These are phyloP conservation scores for Penicillium salamii DNA, from an alignment of 495 filamentous ascomycete genomes.

Conservation along the genomic window DNA sequence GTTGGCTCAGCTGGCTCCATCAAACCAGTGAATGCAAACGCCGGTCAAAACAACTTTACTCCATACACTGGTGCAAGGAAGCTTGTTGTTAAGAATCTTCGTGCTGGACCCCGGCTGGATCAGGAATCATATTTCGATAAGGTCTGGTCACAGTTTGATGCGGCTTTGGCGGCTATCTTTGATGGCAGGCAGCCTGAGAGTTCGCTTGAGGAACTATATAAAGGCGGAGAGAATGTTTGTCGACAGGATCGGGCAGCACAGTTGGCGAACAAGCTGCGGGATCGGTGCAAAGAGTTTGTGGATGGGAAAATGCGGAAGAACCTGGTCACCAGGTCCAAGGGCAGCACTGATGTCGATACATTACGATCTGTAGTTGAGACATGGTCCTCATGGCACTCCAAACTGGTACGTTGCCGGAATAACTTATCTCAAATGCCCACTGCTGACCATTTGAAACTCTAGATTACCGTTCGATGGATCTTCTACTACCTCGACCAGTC, in stretches of 20 bases:
- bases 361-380: constrained; percentile 60
- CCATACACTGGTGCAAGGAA: constrained; percentile 66
- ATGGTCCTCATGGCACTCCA: constrained; percentile 78
- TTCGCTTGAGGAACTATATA: constrained; percentile 84
- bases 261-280: constrained; percentile 59
- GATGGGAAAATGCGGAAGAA: constrained; percentile 50
- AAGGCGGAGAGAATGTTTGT: constrained; percentile 86
- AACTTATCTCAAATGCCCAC: not conserved
- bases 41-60: constrained; percentile 39
- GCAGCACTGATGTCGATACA: constrained; percentile 57
- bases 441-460: constrained; percentile 11
- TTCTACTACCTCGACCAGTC: constrained; percentile 93
- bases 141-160: constrained; percentile 67
- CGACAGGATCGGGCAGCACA: constrained; percentile 66
- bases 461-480: constrained; percentile 75
- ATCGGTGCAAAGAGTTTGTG: constrained; percentile 63
- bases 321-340: constrained; percentile 48
- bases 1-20: constrained; percentile 12
- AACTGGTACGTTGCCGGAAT: constrained; percentile 54
- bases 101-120: constrained; percentile 53
- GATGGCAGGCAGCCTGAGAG: constrained; percentile 53
- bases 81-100: constrained; percentile 84
- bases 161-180: constrained; percentile 72
- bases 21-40: constrained; percentile 17
- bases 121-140: constrained; percentile 70